Percentiles rank a stretch among this genome's conserved stretches.
Conservation (phyloP, 169 alveolate genomes). For the Plasmodium coatneyi region DNA sequence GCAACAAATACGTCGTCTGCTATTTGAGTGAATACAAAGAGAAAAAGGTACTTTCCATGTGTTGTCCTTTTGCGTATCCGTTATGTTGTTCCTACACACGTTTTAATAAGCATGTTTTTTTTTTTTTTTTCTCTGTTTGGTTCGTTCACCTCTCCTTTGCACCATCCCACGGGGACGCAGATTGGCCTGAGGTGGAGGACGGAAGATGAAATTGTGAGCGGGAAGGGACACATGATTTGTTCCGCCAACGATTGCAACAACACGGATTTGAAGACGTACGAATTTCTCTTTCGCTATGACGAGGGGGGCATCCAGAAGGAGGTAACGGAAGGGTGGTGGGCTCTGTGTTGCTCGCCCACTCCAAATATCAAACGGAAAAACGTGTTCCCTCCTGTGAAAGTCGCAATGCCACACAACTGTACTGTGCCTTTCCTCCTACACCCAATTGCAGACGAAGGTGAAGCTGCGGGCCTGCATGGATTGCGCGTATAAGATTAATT, state of each 20-base stretch:
- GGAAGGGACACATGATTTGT: slow-evolving; percentile 66
- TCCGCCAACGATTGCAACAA: slow-evolving; percentile 49
- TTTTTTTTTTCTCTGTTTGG: background rate
- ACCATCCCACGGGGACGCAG: background rate
- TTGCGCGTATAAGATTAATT: slow-evolving; percentile 51
- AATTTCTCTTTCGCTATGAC: slow-evolving; percentile 40
- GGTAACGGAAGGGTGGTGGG: background rate
- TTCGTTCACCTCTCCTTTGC: background rate
- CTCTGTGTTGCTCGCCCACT: background rate
- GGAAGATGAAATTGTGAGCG: slow-evolving; percentile 62
- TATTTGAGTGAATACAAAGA: slow-evolving; percentile 31
- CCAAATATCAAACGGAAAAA: background rate
- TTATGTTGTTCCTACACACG: background rate
- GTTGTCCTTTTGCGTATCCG: background rate
- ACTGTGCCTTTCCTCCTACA: background rate
- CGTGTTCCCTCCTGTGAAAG: background rate
- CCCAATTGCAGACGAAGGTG: slow-evolving; percentile 33
- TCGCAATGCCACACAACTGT: background rate
- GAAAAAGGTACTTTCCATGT: background rate
- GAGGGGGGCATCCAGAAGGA: slow-evolving; percentile 32
- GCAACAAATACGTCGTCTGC: slow-evolving; percentile 61
- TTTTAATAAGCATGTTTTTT: background rate
- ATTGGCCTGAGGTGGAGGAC: slow-evolving; percentile 75
- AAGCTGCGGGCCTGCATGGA: slow-evolving; percentile 67
- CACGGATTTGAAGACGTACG: slow-evolving; percentile 42